Evolutionary conservation across 371 early-diverging fungal genomes (phyloP), one percentile per base, ranked within the genome.

Genomic region (Sporodiniella umbellata): DNA sequence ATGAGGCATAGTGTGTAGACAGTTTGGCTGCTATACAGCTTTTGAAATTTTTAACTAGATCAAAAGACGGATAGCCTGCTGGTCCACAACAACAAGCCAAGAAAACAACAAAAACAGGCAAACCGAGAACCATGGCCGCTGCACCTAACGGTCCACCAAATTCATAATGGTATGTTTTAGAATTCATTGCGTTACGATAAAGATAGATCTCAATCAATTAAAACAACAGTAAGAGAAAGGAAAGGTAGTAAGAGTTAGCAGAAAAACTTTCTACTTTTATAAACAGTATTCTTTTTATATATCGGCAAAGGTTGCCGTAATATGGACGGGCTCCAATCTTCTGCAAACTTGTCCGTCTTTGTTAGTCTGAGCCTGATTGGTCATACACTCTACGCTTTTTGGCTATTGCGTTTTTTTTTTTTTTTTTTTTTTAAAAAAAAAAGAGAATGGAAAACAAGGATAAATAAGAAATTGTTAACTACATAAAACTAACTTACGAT

Each of bases 121-220:
- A 70, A 14, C 53, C 68, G 6, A 77, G 53, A 24, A 88, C 66
- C 63, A 90, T 85, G 2, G 68, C 73, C 1, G 79, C 53, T 0
- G 90, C 79, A 15, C 93, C 90, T 22, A 86, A 75, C 2, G 87
- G 86, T 4, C 96, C 96, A 18, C 89, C 75, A 67, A 95, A 89
- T 64, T 89, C 90, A 58, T 78, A 87, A 45, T 74, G 67, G 1
- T 64, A 64, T 10, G 87, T 81, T 38, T 51, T 68, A 8, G 81
- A 84, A 45, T 86, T 80, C 21, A 77, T 48, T 28, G 67, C 70
- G n/a, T 37, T 46, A 19, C 10, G 51, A 10, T 23, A 21, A 7
- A 18, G 18, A 8, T 21, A 33, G 10, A 37, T 37, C 7, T 8
- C 38, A 45, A 12, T 45, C 50, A 48, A 21, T 4, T 23, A 30